Conservation (phyloP, 2,329 filamentous ascomycete genomes). For the Phyllosticta citrichinensis region DNA sequence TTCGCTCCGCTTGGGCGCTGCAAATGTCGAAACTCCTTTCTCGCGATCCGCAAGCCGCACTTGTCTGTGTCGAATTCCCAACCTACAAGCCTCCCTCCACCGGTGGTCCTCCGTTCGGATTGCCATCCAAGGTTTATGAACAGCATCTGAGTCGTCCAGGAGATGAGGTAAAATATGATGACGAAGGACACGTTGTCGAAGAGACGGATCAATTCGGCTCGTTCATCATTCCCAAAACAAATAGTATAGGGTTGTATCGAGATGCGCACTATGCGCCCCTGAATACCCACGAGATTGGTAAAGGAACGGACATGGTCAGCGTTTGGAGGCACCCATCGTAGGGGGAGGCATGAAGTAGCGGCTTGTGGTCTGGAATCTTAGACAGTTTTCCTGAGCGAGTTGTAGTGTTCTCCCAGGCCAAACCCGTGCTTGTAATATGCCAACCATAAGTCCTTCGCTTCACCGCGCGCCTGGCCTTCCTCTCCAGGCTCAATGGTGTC, state of each 20-base stretch:
- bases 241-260: constrained; percentile 30
- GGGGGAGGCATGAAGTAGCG: background rate
- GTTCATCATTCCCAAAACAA: constrained; percentile 17
- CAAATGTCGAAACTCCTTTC: constrained; percentile 46
- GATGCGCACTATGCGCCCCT: constrained; percentile 47
- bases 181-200: constrained; percentile 40
- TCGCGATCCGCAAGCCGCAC: constrained; percentile 32
- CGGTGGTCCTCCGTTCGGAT: constrained; percentile 63
- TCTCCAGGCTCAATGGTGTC: constrained; percentile 59
- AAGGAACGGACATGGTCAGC: constrained; percentile 40
- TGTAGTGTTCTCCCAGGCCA: constrained; percentile 94
- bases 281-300: constrained; percentile 46
- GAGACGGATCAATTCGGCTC: constrained; percentile 29
- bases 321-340: constrained; percentile 34
- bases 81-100: constrained; percentile 56
- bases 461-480: constrained; percentile 25
- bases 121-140: constrained; percentile 59
- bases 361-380: background rate
- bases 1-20: constrained; percentile 49
- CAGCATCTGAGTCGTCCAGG: constrained; percentile 63
- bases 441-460: constrained; percentile 64
- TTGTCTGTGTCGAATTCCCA: constrained; percentile 68
- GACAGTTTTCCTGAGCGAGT: constrained; percentile 53
- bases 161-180: constrained; percentile 52
- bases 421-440: constrained; percentile 94